Evolutionary conservation across 139 green algal species (phyloP), one percentile per base, ranked within the genome.

Genomic region (Tetratostichococcus sp.): DNA sequence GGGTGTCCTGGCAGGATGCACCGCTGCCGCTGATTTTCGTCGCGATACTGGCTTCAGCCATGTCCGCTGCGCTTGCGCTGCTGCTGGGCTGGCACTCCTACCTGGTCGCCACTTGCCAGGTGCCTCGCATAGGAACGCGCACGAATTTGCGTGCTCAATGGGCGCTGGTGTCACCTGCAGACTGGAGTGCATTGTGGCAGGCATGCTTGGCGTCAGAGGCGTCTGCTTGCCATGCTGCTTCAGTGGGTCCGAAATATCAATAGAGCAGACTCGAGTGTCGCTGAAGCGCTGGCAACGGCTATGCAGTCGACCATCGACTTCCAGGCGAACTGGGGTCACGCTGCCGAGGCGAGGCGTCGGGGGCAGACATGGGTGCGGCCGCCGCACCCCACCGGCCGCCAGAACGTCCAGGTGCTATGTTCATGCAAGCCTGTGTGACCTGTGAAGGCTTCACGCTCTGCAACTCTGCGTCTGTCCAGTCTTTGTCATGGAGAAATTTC

Each of bases 21-120:
- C 50, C 50, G 19, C 50, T 62, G 50, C 50, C 50, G 50, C 26
- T 62, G 19, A 2, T 62, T 8, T 62, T 62, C 26, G 50, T 62
- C 17, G 50, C 14, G 11, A 62, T 62, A 4, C 50, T 62, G 11
- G 22, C 50, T 2, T 23, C 50, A 14, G 31, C 67, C 14, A 39
- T 71, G 30, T 57, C 67, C 31, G 1, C 57, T 1, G 34, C 67
- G 32, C 33, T 71, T 31, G 4, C 22, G 11, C 6, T 71, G 21
- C 77, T 86, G 30, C 58, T 81, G 30, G 39, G 33, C 31, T 86
- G 77, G 77, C 81, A 86, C 73, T 35, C 78, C 17, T 83, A 86
- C 70, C 77, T 86, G 5, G 77, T 81, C 19, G 26, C 35, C 14
- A 81, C 73, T 2, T 74, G 43, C 11, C 77, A 86, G 74, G n/a